Evolutionary conservation across 768 basidiomycete species (phyloP).

Genomic region (Paxillus rubicundulus): DNA sequence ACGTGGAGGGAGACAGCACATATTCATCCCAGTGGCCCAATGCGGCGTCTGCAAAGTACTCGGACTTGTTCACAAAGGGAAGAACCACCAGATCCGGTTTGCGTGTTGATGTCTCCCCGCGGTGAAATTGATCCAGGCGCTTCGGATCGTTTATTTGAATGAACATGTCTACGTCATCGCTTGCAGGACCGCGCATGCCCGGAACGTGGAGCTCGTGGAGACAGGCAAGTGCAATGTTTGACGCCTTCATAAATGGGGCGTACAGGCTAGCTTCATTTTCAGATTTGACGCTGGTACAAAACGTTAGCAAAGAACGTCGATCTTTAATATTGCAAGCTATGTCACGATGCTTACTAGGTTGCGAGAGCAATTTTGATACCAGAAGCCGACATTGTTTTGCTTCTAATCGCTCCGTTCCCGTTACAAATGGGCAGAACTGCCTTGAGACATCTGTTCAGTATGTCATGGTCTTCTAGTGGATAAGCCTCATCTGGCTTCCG

Average conservation of each 20-base stretch:
- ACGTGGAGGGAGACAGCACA: background rate
- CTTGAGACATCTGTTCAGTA: too few relatives aligned
- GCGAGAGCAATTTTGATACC: too few relatives aligned
- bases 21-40: too few relatives aligned
- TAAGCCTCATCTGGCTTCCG: too few relatives aligned
- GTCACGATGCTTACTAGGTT: too few relatives aligned
- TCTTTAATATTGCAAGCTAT: too few relatives aligned
- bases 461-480: too few relatives aligned
- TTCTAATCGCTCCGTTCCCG: too few relatives aligned
- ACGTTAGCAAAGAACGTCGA: too few relatives aligned
- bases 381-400: too few relatives aligned
- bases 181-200: background rate
- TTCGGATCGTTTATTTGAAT: background rate
- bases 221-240: background rate
- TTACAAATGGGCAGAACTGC: too few relatives aligned
- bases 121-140: background rate
- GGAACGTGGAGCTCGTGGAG: background rate
- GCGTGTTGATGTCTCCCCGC: background rate
- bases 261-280: background rate
- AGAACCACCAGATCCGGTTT: constrained; percentile 1
- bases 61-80: background rate
- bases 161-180: background rate
- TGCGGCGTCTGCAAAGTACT: background rate
- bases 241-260: background rate
- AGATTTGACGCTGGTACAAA: too few relatives aligned